phyloP scores from a whole-genome alignment of 306 rosid species.

The Acmispon strigosus region DNA sequence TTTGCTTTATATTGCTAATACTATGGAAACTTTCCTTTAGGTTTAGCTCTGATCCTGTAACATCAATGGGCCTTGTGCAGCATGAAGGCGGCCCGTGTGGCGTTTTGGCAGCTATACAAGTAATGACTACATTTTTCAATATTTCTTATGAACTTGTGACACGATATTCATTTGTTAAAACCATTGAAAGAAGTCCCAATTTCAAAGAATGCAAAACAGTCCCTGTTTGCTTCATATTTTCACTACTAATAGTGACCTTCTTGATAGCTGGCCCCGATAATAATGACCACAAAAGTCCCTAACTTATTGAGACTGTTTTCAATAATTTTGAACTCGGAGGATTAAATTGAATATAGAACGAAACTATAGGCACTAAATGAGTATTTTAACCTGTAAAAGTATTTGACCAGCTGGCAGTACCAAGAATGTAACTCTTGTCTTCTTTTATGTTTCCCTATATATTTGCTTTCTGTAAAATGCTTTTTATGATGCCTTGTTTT shows the following conservation, averaged over 20 bases:
- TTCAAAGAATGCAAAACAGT: slow-evolving; percentile 2
- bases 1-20: slow-evolving; percentile 32
- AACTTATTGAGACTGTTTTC: background rate
- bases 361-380: slow-evolving; percentile 7
- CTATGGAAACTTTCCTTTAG: slow-evolving; percentile 38
- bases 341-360: background rate
- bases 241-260: slow-evolving; percentile 6
- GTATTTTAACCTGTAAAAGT: background rate
- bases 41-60: slow-evolving; percentile 63
- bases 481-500: background rate
- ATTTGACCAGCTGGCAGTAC: background rate
- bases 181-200: background rate
- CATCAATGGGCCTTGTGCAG: slow-evolving; percentile 97
- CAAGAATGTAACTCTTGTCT: background rate
- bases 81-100: slow-evolving; percentile 99
- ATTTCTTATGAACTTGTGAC: slow-evolving; percentile 17
- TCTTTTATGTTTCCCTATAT: slow-evolving; percentile 11
- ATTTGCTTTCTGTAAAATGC: background rate
- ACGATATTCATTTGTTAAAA: slow-evolving; percentile 10
- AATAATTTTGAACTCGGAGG: background rate
- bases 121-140: slow-evolving; percentile 41
- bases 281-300: background rate
- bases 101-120: slow-evolving; percentile 97
- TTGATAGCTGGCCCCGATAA: background rate
- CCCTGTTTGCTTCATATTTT: background rate